Conservation (phyloP, 169 alveolate genomes). For the Eimeria acervulina region DNA sequence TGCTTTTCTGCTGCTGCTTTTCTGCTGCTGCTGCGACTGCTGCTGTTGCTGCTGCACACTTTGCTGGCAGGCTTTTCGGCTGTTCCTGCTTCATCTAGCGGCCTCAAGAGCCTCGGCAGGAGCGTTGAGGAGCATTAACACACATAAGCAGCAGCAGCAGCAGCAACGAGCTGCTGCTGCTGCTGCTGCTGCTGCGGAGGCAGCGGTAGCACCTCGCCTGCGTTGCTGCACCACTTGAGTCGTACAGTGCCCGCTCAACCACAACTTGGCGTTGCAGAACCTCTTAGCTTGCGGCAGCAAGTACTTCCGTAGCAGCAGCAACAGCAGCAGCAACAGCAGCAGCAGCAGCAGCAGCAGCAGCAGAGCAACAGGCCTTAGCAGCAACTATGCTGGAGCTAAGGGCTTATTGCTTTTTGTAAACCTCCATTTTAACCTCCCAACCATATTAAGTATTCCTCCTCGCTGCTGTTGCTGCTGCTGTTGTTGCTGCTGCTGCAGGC, state of each 20-base stretch:
- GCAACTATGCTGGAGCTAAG: not conserved
- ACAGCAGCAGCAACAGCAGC: not conserved
- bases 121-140: too few relatives aligned
- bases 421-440: not conserved
- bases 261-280: not conserved
- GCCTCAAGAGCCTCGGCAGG: not conserved
- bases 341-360: slow-evolving; percentile 49
- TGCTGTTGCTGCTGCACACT: not conserved
- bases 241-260: not conserved
- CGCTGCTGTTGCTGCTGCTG: slow-evolving; percentile 13
- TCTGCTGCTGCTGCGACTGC: not conserved
- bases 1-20: not conserved
- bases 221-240: not conserved
- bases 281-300: not conserved
- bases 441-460: not conserved
- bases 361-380: not conserved
- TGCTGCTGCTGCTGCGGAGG: not conserved
- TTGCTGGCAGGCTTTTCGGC: not conserved
- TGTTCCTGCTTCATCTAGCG: not conserved
- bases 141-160: too few relatives aligned
- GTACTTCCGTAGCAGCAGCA: not conserved
- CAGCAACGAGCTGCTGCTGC: too few relatives aligned
- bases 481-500: not conserved
- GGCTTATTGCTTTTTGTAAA: too few relatives aligned
- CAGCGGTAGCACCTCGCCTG: not conserved